A percentile compares a stretch with the other conserved stretches of the same genome.
Conservation (phyloP, 163 green algal species). For the Coccomyxa subellipsoidea region DNA sequence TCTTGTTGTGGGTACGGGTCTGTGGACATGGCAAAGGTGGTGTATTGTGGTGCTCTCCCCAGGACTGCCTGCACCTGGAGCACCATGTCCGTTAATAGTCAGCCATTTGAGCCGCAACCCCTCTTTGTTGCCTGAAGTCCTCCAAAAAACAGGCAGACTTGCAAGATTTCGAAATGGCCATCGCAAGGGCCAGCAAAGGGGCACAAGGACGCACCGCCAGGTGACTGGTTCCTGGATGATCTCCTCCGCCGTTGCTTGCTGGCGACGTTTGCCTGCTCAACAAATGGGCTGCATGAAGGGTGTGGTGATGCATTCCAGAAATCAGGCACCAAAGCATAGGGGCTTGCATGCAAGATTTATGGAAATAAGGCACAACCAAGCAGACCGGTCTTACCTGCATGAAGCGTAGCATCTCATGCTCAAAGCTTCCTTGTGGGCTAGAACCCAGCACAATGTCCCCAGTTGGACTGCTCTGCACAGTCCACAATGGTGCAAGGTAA, state of each 20-base stretch:
- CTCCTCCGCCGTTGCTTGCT: neutral
- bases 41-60: neutral
- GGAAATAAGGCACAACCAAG: neutral
- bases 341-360: no score
- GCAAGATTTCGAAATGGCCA: no score
- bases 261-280: neutral
- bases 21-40: neutral
- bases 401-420: conserved; percentile 34
- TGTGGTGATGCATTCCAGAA: neutral
- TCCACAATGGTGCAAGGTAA: neutral
- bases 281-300: neutral
- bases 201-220: neutral
- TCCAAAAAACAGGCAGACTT: no score
- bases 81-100: no score
- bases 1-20: neutral
- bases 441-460: conserved; percentile 5
- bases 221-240: neutral
- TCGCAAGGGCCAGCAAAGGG: no score
- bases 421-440: conserved; percentile 29
- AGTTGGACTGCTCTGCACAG: conserved; percentile 1
- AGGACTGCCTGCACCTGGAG: neutral
- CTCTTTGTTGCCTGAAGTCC: no score
- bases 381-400: conserved; percentile 16
- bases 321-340: no score
- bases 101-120: no score